A percentile compares a stretch with the other conserved stretches of the same genome.
These are phyloP conservation scores for Styphnolobium japonicum DNA, from an alignment of 306 rosid genomes.

Conservation along the genomic window DNA sequence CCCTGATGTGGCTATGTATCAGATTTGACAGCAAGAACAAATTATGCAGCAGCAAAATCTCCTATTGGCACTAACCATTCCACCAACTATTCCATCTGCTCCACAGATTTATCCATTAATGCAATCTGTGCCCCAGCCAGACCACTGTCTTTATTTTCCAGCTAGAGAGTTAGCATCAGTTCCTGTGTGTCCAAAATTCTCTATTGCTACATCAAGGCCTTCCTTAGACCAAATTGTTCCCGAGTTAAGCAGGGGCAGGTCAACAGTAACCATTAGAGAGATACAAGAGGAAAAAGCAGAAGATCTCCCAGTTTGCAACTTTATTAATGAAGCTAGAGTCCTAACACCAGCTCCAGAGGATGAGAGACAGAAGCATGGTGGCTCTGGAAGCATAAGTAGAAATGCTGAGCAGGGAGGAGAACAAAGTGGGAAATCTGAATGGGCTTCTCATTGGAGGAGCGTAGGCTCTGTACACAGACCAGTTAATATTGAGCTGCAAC, in stretches of 20 bases:
- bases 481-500: conserved; percentile 37
- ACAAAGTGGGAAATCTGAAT: conserved; percentile 35
- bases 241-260: conserved; percentile 42
- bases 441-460: conserved; percentile 37
- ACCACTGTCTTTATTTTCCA: conserved; percentile 56
- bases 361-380: conserved; percentile 36
- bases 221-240: conserved; percentile 50
- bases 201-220: conserved; percentile 50
- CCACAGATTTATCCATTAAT: conserved; percentile 60
- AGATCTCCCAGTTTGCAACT: conserved; percentile 34
- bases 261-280: conserved; percentile 74
- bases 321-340: conserved; percentile 31
- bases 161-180: conserved; percentile 46
- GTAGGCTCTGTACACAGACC: conserved; percentile 33
- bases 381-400: conserved; percentile 30
- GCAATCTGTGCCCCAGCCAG: conserved; percentile 63
- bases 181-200: conserved; percentile 46
- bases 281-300: conserved; percentile 66
- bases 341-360: conserved; percentile 35
- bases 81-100: conserved; percentile 42
- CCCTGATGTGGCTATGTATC: conserved; percentile 57
- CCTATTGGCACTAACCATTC: conserved; percentile 54
- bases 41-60: conserved; percentile 53
- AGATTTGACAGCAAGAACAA: conserved; percentile 79
- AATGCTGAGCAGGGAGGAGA: conserved; percentile 41